These are phyloP conservation scores for Monosporascus ibericus DNA, from an alignment of 2,329 filamentous ascomycete species.

Conservation along the genomic window DNA sequence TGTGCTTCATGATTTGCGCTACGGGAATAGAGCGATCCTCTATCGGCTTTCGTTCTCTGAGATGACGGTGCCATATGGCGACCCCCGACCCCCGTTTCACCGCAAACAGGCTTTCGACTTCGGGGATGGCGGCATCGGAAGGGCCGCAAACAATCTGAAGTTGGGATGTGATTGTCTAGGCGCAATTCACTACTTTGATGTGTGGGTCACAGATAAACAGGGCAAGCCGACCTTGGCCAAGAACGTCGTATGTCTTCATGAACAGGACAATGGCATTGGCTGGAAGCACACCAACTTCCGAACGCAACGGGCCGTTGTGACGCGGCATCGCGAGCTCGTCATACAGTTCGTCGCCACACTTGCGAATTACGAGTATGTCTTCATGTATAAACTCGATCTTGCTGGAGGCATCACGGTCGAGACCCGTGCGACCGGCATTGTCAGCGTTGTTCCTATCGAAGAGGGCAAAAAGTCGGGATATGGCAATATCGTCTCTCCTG, in stretches of 20 bases:
- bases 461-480: conserved; percentile 49
- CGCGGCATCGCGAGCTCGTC: conserved; percentile 56
- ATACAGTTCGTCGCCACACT: conserved; percentile 64
- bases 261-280: conserved; percentile 62
- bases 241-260: conserved; percentile 63
- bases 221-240: conserved; percentile 47
- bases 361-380: conserved; percentile 66
- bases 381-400: conserved; percentile 59
- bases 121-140: conserved; percentile 59
- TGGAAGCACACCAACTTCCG: conserved; percentile 69
- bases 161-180: conserved; percentile 66
- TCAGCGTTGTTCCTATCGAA: conserved; percentile 56
- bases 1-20: conserved; percentile 56
- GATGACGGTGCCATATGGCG: conserved; percentile 58
- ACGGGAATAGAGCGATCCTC: conserved; percentile 52
- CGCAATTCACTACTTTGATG: conserved; percentile 52
- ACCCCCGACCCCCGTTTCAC: conserved; percentile 55
- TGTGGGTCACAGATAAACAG: conserved; percentile 43
- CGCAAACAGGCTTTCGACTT: conserved; percentile 66
- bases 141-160: conserved; percentile 59
- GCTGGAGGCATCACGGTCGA: conserved; percentile 56
- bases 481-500: conserved; percentile 58
- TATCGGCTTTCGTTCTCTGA: conserved; percentile 56
- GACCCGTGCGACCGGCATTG: conserved; percentile 59
- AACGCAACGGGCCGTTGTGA: conserved; percentile 55